Evolutionary conservation across 1,139 yeast genomes (phyloP).

Genomic region (Sugiyamaella neomexicana): DNA sequence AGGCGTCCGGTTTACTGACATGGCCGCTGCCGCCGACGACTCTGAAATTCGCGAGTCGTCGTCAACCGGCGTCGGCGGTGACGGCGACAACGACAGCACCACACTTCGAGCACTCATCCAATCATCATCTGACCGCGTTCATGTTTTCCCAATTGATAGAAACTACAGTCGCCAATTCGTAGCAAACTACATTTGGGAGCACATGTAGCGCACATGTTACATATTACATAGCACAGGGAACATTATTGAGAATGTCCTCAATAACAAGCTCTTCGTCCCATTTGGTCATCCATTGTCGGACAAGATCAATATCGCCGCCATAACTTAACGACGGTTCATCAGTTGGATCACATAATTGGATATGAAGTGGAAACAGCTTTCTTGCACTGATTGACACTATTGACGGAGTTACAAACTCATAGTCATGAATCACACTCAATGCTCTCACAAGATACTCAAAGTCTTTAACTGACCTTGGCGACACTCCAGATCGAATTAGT

Average conservation of each 20-base stretch:
- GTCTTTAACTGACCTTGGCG: slow-evolving; percentile 48
- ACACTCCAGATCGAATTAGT: slow-evolving; percentile 51
- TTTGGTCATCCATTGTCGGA: slow-evolving; percentile 44
- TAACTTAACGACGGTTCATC: slow-evolving; percentile 53
- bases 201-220: slow-evolving; percentile 39
- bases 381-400: slow-evolving; percentile 51
- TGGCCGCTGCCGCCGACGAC: background rate
- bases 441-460: slow-evolving; percentile 45
- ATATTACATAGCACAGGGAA: slow-evolving; percentile 34
- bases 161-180: slow-evolving; percentile 63
- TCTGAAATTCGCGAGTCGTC: slow-evolving; percentile 30
- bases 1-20: slow-evolving; percentile 41
- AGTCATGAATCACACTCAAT: slow-evolving; percentile 46
- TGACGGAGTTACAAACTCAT: slow-evolving; percentile 50
- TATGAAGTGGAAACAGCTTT: slow-evolving; percentile 49
- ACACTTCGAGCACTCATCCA: slow-evolving; percentile 49
- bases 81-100: slow-evolving; percentile 36
- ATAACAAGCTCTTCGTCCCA: slow-evolving; percentile 51
- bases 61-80: background rate
- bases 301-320: slow-evolving; percentile 51
- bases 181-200: slow-evolving; percentile 73
- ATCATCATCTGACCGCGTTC: slow-evolving; percentile 52
- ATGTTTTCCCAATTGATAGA: slow-evolving; percentile 55
- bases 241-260: slow-evolving; percentile 50
- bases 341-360: slow-evolving; percentile 43